Conservation (phyloP, 2,329 filamentous ascomycete species). For the Diaporthe sp. region DNA sequence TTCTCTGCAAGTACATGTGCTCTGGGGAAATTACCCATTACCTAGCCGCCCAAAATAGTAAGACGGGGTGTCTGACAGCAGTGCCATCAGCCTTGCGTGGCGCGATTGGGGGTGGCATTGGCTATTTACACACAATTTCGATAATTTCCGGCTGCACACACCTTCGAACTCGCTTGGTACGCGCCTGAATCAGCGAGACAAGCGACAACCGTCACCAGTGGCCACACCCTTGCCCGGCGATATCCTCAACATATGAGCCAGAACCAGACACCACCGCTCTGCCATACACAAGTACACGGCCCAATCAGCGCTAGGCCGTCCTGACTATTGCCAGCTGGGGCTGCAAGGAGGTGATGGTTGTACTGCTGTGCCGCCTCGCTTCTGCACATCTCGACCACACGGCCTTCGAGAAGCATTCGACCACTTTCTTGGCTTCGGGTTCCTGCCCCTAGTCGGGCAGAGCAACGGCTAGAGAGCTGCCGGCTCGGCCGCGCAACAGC, state of each 20-base stretch:
- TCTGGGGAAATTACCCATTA: constrained; percentile 22
- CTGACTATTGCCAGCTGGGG: constrained; percentile 31
- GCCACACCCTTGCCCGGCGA: constrained; percentile 15
- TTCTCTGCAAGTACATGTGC: background rate
- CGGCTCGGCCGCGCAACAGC: constrained; percentile 5
- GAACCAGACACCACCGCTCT: constrained; percentile 6
- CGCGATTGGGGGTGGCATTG: constrained; percentile 28
- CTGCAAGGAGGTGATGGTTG: constrained; percentile 30
- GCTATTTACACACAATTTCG: constrained; percentile 31
- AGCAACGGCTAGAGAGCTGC: constrained; percentile 28
- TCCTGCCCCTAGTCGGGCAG: constrained; percentile 25
- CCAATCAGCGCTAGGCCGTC: constrained; percentile 26
- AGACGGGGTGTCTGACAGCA: constrained; percentile 26
- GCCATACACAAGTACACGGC: constrained; percentile 1
- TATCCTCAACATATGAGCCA: constrained; percentile 12
- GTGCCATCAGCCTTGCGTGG: constrained; percentile 27
- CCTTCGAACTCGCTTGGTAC: constrained; percentile 19
- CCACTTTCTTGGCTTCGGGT: constrained; percentile 12
- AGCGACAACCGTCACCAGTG: constrained; percentile 4
- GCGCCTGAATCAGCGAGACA: constrained; percentile 20
- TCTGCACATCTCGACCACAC: constrained; percentile 29
- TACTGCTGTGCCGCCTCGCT: constrained; percentile 26
- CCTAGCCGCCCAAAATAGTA: constrained; percentile 25
- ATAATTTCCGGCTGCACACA: constrained; percentile 33
- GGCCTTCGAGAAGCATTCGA: constrained; percentile 32